These are phyloP conservation scores for Yarrowia keelungensis DNA, from an alignment of 805 yeast species.

Conservation along the genomic window DNA sequence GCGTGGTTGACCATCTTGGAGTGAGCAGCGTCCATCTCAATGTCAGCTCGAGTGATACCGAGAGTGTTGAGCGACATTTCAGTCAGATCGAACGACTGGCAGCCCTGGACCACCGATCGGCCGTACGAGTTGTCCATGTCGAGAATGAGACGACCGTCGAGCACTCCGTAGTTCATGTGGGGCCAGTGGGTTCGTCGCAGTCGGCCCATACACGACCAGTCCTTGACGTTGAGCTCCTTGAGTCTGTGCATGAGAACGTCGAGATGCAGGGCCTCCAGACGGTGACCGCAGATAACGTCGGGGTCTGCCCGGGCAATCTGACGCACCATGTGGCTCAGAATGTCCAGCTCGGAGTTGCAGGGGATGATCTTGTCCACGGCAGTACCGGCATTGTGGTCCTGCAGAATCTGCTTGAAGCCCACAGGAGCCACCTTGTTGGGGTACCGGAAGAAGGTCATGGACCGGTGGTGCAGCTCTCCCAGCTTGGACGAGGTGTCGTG, in stretches of 20 bases:
- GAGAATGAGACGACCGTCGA: constrained; percentile 86
- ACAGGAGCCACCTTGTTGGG: constrained; percentile 69
- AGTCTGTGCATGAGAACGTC: constrained; percentile 84
- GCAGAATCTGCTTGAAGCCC: constrained; percentile 64
- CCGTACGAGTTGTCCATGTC: constrained; percentile 96
- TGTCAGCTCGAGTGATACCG: constrained; percentile 69
- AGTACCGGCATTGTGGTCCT: constrained; percentile 46
- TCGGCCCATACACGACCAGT: constrained; percentile 87
- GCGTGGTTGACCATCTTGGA: constrained; percentile 63
- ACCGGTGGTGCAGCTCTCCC: constrained; percentile 48
- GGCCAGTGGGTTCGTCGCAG: constrained; percentile 77
- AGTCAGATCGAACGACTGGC: constrained; percentile 91
- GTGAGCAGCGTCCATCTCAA: constrained; percentile 71
- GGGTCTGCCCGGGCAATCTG: constrained; percentile 88
- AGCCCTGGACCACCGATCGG: constrained; percentile 85
- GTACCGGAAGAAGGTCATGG: constrained; percentile 79
- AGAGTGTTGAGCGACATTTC: constrained; percentile 90
- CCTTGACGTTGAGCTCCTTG: constrained; percentile 71
- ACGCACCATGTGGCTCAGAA: constrained; percentile 55
- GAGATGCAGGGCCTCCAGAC: constrained; percentile 76
- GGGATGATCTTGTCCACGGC: constrained; percentile 51
- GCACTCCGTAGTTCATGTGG: constrained; percentile 62
- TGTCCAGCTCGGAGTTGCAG: constrained; percentile 23
- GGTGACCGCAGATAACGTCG: constrained; percentile 88
- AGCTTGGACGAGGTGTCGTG: constrained; percentile 79